Base-by-base conservation (phyloP, 2,329 filamentous ascomycete species). In the Rhexocercosporidium sp. region DNA sequence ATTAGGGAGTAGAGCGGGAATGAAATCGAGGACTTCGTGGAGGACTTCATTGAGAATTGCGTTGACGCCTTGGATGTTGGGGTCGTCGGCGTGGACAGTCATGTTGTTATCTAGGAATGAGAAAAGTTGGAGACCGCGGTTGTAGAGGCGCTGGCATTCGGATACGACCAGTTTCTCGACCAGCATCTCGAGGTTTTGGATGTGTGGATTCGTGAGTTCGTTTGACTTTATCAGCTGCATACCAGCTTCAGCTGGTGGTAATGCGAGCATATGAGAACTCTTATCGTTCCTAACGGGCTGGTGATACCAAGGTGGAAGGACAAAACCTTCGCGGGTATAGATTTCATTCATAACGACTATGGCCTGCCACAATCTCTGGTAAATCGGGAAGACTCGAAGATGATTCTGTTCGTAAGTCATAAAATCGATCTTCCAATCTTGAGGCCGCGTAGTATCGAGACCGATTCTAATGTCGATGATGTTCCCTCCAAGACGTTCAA, bases 321-420 rank as follows among this genome's bases (percentile, higher is more conserved):
- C 1, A 25, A 37, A 11, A 3, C 20, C 27, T n/a, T 54, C 20
- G 16, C 41, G 20, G 12, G 11, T 29, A 41, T 62, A 57, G 6
- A 60, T 39, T 5, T 34, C 34, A 29, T 11, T n/a, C 6, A 68
- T 16, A 14, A 49, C 51, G 20, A 51, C 25, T 7, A 68, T 34
- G 4, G 22, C 20, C 20, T 60, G 27, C n/a, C 31, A 44, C 1
- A 68, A 22, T 12, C 44, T 46, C 37, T 54, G 25, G 27, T 68
- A 68, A 8, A 68, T 56, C 8, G 59, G 59, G 37, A 66, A 66
- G 6, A 68, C 47, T 3, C 63, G 59, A 31, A 66, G 37, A 37
- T 44, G 44, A 22, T 68, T 64, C 34, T 68, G 56, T 22, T 68
- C 63, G n/a, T 57, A 66, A 2, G 63, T 68, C 7, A 63, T 51